These are phyloP conservation scores for Globisporangium parvum DNA, from an alignment of 352 stramenopile species.

Conservation along the genomic window DNA sequence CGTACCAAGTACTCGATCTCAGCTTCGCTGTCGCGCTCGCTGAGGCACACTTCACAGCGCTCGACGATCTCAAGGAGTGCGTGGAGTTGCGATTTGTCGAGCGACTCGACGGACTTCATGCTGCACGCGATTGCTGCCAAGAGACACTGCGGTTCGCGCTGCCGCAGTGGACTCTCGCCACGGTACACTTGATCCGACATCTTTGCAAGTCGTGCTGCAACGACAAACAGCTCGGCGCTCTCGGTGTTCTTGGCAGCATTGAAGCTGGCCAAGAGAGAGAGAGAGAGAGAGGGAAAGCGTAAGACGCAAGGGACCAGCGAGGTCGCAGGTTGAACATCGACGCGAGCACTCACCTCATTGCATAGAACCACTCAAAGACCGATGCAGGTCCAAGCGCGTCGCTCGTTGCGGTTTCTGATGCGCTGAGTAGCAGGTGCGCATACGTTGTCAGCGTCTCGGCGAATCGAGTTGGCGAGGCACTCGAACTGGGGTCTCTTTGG, in stretches of 20 bases:
- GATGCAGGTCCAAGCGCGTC: conserved; percentile 28
- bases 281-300: background rate
- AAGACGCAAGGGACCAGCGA: background rate
- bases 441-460: conserved; percentile 41
- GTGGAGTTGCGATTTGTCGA: conserved; percentile 28
- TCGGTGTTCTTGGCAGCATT: conserved; percentile 59
- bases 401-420: conserved; percentile 5
- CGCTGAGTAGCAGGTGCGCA: conserved; percentile 27
- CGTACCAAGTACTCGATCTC: conserved; percentile 17
- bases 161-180: conserved; percentile 26
- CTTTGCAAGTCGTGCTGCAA: conserved; percentile 52
- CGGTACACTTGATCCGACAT: conserved; percentile 32
- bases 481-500: background rate
- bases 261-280: conserved; percentile 40
- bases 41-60: conserved; percentile 23
- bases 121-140: conserved; percentile 49
- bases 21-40: conserved; percentile 5
- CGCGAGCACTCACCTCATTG: conserved; percentile 41
- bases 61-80: conserved; percentile 37
- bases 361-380: conserved; percentile 74
- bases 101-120: conserved; percentile 47
- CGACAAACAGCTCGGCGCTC: conserved; percentile 39
- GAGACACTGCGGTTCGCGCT: conserved; percentile 36
- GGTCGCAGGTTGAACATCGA: background rate
- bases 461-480: conserved; percentile 7